Conservation (phyloP, 306 rosid species). For the Cicer judaicum region DNA sequence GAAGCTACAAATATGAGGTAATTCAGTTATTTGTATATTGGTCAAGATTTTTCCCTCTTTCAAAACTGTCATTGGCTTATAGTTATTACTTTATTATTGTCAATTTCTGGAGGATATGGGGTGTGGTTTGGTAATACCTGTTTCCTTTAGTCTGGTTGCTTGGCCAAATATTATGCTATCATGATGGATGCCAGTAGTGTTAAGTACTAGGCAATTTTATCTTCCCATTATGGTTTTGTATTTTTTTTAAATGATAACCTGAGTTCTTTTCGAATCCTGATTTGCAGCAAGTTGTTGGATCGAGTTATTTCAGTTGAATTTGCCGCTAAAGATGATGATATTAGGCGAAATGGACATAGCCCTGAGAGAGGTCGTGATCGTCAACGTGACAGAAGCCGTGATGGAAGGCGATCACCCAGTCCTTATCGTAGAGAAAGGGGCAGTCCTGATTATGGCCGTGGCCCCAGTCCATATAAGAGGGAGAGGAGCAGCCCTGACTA, state of each 20-base stretch:
- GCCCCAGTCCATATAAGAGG: conserved; percentile 68
- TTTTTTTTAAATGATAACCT: conserved; percentile 16
- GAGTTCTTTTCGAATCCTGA: conserved; percentile 37
- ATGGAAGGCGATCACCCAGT: conserved; percentile 88
- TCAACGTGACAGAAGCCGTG: conserved; percentile 68
- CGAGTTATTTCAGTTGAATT: conserved; percentile 95
- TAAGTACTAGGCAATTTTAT: background rate
- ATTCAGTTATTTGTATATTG: conserved; percentile 18
- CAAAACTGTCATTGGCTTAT: background rate
- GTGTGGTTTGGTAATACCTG: conserved; percentile 18
- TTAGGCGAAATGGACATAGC: conserved; percentile 75
- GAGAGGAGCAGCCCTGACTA: conserved; percentile 83
- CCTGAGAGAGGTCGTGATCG: conserved; percentile 80
- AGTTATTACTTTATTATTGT: conserved; percentile 9
- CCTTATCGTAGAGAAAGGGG: conserved; percentile 89
- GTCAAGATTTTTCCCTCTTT: conserved; percentile 12
- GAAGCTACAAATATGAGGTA: conserved; percentile 93
- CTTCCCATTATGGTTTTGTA: conserved; percentile 16
- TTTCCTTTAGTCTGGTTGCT: conserved; percentile 6
- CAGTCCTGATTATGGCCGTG: conserved; percentile 98
- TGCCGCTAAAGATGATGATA: conserved; percentile 88
- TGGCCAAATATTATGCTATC: conserved; percentile 1
- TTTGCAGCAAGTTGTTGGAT: conserved; percentile 89
- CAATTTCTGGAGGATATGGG: conserved; percentile 9
- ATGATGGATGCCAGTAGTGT: background rate